Evolutionary conservation across 2,329 filamentous ascomycete genomes (phyloP), one percentile per base, ranked within the genome.

Genomic region (Cercospora berteroae): DNA sequence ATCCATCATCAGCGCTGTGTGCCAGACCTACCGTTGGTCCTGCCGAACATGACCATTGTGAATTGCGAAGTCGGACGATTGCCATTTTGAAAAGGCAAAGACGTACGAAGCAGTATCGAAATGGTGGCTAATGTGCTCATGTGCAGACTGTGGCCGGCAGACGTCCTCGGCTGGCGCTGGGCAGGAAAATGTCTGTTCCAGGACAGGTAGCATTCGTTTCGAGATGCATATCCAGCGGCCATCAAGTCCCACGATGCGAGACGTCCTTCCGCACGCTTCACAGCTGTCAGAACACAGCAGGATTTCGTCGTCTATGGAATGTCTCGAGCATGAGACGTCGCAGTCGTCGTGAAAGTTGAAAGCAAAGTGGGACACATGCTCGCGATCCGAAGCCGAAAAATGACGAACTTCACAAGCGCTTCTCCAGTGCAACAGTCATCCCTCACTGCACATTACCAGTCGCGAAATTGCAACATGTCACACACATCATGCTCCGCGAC

Each of bases 401-500:
- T 58, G 55, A 58, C 55, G 55, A 58, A 58, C 55, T 16, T 58
- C 27, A 58, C 27, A 58, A 23, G 23, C 52, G 52, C 23, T 31
- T n/a, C 27, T 31, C 16, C 52, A 56, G 20, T 29, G 12, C 55
- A 58, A 33, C 55, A 36, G 48, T 55, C 48, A 55, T 55, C 48
- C 10, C 8, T 25, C 48, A 55, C 25, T 10, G 18, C 10, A 7
- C 27, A 20, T 7, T 5, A 36, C 29, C 55, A 58, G 55, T 36
- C 8, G 55, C 1, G 23, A 10, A 52, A 20, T 16, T 44, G 18
- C 39, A 31, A 44, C 25, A 61, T 44, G 42, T 27, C 42, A 52
- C 60, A 16, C 12, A 62, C 29, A 48, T 20, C 50, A 76, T 77
- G 75, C 71, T 77, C 63, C 74, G 74, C 64, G 75, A 76, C 64